Base-by-base conservation (phyloP, 2,329 filamentous ascomycete genomes). In the Drechmeria coniospora region DNA sequence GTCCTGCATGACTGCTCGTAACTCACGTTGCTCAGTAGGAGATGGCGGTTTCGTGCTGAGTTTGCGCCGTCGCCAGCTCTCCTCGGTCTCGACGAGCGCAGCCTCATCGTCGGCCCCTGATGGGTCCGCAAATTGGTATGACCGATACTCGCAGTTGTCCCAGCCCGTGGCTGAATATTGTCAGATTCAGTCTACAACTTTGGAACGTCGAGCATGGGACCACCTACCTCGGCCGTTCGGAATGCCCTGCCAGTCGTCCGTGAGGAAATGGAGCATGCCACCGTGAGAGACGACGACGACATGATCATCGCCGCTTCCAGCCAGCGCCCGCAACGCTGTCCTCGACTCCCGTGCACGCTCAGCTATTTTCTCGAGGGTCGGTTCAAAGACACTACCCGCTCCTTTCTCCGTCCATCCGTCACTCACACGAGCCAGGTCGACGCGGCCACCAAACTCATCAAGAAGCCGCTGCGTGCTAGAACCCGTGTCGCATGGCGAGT, bases 241-340 rank as follows among this genome's bases (percentile, higher is more conserved):
- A 15, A 67, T 64, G 23, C 73, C 78, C 29, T 71, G 61, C 71
- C 75, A 92, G 43, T 92, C 83, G 39, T 84, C 70, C 0, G 81
- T 90, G 36, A 93, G 56, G 43, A 82, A 92, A 49, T 93, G 84
- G 42, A 92, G 48, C 40, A 86, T 79, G 1, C 79, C 80, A 2
- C 84, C 84, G 43, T 92, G 84, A 3, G 81, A 78, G 6, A 92
- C 81, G 2, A 84, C 63, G 0, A 77, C 71, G 16, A 92, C 68
- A 40, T 87, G 68, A 4, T 56, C 59, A 42, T 79, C 73, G 0
- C 37, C 45, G 2, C 40, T 34, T 1, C 44, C 54, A 1, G 47
- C 48, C 28, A 56, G 43, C 23, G 63, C 54, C 11, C 65, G 47
- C 34, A 90, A 47, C 53, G 66, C 74, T 9, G 57, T 41, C 23